Base-by-base conservation (phyloP, 192 early-diverging fungal species). In the Dimargaris verticillata region DNA sequence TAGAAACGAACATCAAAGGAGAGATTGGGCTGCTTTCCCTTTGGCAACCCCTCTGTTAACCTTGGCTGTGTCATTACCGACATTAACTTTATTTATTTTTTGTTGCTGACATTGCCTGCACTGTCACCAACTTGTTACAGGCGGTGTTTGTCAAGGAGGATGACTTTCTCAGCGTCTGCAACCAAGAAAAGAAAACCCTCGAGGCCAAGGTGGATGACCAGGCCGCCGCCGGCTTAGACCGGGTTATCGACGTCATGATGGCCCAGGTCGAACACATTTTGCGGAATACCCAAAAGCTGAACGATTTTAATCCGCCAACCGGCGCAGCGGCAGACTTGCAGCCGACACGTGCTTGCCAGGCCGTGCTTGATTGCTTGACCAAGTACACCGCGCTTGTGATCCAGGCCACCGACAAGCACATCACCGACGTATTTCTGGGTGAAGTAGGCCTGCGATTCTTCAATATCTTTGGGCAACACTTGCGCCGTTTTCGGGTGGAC, bases 171-270 rank as follows among this genome's bases (percentile, higher is more conserved):
- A 90, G 87, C 63, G 83, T 83, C 18, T 83, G 88, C 62, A 89
- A 91, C 62, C 85, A 93, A 63, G 95, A 98, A 63, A 94, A 95
- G 59, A 89, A 91, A 68, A 68, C 74, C 2, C 85, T 94, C 73
- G 93, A 95, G 71, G 76, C 82, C 5, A 52, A 86, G 28, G 72
- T 92, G 29, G 95, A 98, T 66, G 92, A 98, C 60, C 77, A 80
- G 18, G 91, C 96, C 4, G 95, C 95, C 0, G 70, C 76, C 20
- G 95, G 95, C 12, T 83, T 98, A 82, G 93, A 98, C 76, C 84
- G 86, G 63, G 80, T 86, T 38, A 96, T 98, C 50, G 81, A 85
- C 70, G 81, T 92, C 5, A 71, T 98, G 18, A 72, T 96, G 54
- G 78, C 81, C 38, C 92, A 93, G 57, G 85, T 88, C 5, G 86